Evolutionary conservation across 257 asterid species (phyloP).

Genomic region (Solanum microdontum): DNA sequence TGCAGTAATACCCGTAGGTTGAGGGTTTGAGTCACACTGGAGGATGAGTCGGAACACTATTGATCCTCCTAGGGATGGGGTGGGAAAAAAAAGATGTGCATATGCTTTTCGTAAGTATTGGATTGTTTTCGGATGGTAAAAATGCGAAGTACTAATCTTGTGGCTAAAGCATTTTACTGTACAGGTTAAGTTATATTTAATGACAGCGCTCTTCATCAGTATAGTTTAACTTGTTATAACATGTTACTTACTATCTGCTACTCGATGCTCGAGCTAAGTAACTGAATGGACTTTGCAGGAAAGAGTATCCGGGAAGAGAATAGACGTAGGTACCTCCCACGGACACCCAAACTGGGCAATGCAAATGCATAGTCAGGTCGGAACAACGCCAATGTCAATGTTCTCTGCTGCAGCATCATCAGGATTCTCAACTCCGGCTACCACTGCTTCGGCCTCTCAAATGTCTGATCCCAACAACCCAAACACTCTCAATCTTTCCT

Average conservation of each 20-base stretch:
- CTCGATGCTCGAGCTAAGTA: not conserved
- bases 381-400: conserved; percentile 23
- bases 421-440: conserved; percentile 65
- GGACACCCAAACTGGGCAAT: conserved; percentile 34
- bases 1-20: not conserved
- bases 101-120: not conserved
- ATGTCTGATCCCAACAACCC: conserved; percentile 3
- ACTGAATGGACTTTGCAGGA: conserved; percentile 18
- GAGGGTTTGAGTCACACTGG: not conserved
- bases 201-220: not conserved
- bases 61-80: not conserved
- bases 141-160: not conserved
- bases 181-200: rapidly evolving
- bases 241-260: not conserved
- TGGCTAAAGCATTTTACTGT: not conserved
- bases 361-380: conserved; percentile 29
- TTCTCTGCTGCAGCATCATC: conserved; percentile 73
- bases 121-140: not conserved
- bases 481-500: conserved; percentile 18
- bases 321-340: conserved; percentile 18
- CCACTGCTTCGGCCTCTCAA: conserved; percentile 15
- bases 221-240: not conserved
- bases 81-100: not conserved
- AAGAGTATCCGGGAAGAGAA: conserved; percentile 17
- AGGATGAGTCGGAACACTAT: not conserved